Evolutionary conservation across 1,284 basidiomycete genomes (phyloP).

Genomic region (Thelephora terrestris): DNA sequence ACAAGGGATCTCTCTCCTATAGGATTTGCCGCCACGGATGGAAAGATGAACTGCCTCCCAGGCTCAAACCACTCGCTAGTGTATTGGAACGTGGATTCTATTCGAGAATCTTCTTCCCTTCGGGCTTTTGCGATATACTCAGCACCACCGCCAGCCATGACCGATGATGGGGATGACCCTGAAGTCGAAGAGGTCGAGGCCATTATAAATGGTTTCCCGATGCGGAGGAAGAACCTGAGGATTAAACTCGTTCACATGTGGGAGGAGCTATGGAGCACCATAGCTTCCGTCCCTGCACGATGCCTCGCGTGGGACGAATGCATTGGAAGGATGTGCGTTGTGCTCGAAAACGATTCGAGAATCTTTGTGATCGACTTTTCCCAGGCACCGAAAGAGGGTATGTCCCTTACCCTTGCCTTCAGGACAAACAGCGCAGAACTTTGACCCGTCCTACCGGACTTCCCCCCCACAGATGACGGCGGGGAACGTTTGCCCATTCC

Average conservation of each 20-base stretch:
- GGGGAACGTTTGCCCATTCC: constrained; percentile 1
- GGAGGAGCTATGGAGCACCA: constrained; percentile 3
- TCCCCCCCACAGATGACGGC: neutral
- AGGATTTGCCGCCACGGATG: constrained; percentile 6
- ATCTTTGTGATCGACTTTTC: constrained; percentile 31
- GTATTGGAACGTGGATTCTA: constrained; percentile 20
- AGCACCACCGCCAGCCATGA: neutral
- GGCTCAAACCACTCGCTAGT: constrained; percentile 41
- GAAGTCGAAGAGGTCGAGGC: neutral
- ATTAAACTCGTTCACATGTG: constrained; percentile 4
- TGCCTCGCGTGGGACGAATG: constrained; percentile 32
- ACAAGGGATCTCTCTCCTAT: constrained; percentile 4
- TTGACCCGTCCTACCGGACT: neutral
- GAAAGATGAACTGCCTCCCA: constrained; percentile 27
- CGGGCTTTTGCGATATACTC: constrained; percentile 8
- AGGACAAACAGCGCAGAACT: neutral
- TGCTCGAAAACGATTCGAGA: constrained; percentile 17
- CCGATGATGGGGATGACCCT: neutral
- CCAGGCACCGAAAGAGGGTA: constrained; percentile 25
- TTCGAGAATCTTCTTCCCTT: constrained; percentile 7
- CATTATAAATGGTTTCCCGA: constrained; percentile 8
- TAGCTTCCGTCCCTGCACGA: constrained; percentile 5
- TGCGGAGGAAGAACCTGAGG: constrained; percentile 5
- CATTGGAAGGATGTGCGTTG: constrained; percentile 30
- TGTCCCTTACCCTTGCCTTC: constrained; percentile 4